Conservation (phyloP, 177 flowering plant species). For the Tripterygium wilfordii region DNA sequence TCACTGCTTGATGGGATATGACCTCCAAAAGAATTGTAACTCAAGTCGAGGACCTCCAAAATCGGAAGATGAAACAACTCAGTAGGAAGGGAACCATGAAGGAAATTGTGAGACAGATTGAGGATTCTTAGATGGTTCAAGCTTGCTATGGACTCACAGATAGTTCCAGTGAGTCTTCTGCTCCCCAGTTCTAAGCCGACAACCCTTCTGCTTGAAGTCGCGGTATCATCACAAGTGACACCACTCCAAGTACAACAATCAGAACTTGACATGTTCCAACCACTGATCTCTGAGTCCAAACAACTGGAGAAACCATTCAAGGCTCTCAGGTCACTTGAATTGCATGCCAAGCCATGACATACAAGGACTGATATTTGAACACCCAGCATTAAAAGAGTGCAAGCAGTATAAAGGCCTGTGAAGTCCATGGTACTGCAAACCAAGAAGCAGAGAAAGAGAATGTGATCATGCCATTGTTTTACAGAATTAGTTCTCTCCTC, state of each 20-base stretch:
- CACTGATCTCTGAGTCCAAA: not conserved
- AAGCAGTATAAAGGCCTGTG: not conserved
- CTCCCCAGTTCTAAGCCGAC: constrained; percentile 19
- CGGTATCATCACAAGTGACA: constrained; percentile 19
- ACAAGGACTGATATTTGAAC: not conserved
- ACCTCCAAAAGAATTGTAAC: constrained; percentile 23
- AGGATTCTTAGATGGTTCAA: constrained; percentile 31
- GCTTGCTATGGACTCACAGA: constrained; percentile 22
- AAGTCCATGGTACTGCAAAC: too few species aligned
- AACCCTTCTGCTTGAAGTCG: constrained; percentile 22
- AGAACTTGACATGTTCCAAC: constrained; percentile 1
- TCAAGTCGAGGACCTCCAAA: constrained; percentile 29
- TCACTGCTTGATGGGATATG: constrained; percentile 7
- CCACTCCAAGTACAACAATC: constrained; percentile 43
- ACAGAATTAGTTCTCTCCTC: too few species aligned
- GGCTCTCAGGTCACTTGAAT: not conserved
- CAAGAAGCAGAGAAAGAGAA: too few species aligned
- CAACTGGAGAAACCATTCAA: not conserved
- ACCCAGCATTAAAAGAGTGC: not conserved
- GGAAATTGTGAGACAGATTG: constrained; percentile 36
- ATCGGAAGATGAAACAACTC: constrained; percentile 24
- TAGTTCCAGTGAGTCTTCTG: constrained; percentile 17
- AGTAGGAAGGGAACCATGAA: constrained; percentile 23
- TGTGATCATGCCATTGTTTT: too few species aligned
- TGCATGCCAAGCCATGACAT: not conserved